A percentile compares a stretch with the other conserved stretches of the same genome.
These are phyloP conservation scores for Fusarium irregulare DNA, from an alignment of 2,329 filamentous ascomycete genomes.

Conservation along the genomic window DNA sequence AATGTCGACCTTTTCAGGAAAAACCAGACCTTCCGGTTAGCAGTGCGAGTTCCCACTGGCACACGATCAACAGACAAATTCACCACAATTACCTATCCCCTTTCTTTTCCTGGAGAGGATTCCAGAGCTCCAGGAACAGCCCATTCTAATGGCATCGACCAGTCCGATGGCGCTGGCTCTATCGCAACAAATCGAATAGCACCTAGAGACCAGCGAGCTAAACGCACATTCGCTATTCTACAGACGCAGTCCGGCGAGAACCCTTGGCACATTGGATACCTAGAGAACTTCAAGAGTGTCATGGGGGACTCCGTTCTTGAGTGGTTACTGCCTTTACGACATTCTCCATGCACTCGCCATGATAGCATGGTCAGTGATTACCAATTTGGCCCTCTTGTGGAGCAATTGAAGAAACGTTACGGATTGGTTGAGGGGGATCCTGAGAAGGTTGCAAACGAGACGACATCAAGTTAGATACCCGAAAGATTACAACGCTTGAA, in stretches of 20 bases:
- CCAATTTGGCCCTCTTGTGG: slow-evolving; percentile 71
- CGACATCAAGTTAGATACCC: slow-evolving; percentile 38
- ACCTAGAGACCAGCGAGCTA: slow-evolving; percentile 60
- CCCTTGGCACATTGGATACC: slow-evolving; percentile 81
- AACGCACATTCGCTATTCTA: slow-evolving; percentile 82
- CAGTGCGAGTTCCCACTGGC: slow-evolving; percentile 73
- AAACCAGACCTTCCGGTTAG: slow-evolving; percentile 75
- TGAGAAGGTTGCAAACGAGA: slow-evolving; percentile 35
- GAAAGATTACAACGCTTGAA: slow-evolving; percentile 1
- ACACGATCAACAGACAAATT: slow-evolving; percentile 58
- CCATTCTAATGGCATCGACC: slow-evolving; percentile 4
- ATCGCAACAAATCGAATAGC: slow-evolving; percentile 29
- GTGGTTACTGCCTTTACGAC: slow-evolving; percentile 82
- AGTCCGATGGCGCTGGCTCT: slow-evolving; percentile 19
- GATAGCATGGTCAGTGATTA: slow-evolving; percentile 75
- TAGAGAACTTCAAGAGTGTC: slow-evolving; percentile 79
- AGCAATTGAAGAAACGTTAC: slow-evolving; percentile 61
- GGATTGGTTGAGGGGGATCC: slow-evolving; percentile 35
- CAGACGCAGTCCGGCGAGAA: slow-evolving; percentile 80
- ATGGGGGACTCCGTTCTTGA: slow-evolving; percentile 79
- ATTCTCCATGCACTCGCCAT: slow-evolving; percentile 79
- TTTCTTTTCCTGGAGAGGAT: slow-evolving; percentile 48
- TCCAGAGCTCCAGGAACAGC: slow-evolving; percentile 14
- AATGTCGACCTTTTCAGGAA: slow-evolving; percentile 82
- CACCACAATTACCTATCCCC: slow-evolving; percentile 68